phyloP scores from a whole-genome alignment of 176 grass and related monocot genomes.

The Triticum dicoccoides region DNA sequence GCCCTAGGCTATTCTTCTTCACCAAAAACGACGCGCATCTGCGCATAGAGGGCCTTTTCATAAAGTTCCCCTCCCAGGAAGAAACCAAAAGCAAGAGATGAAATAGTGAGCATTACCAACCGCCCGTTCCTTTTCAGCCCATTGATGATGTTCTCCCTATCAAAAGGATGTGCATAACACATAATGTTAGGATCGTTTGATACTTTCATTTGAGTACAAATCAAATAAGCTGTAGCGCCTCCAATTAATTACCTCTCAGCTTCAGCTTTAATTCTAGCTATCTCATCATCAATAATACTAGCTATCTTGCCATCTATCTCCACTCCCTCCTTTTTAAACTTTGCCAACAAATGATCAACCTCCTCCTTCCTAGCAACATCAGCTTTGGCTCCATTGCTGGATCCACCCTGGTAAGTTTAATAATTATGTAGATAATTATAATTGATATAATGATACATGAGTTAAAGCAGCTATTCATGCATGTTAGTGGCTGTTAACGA shows the following conservation, averaged over 20 bases:
- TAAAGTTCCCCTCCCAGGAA: not conserved
- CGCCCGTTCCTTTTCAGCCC: not conserved
- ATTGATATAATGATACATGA: not conserved
- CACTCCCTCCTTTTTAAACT: conserved; percentile 19
- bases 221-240: not conserved
- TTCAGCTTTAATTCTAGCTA: conserved; percentile 18
- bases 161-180: not conserved
- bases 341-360: not conserved
- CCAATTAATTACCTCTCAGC: conserved; percentile 12
- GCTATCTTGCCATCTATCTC: not conserved
- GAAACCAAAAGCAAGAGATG: not conserved
- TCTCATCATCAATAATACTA: conserved; percentile 17
- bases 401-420: conserved; percentile 22
- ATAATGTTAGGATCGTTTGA: not conserved
- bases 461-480: not conserved
- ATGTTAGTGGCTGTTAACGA: not conserved
- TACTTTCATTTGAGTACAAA: not conserved
- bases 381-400: not conserved
- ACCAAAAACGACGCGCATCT: not conserved
- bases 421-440: conserved; percentile 10
- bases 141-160: not conserved
- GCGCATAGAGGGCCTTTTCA: not conserved
- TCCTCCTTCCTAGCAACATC: not conserved
- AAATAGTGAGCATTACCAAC: not conserved
- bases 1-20: conserved; percentile 3